These are phyloP conservation scores for Naematelia encephala DNA, from an alignment of 768 basidiomycete genomes.

Conservation along the genomic window DNA sequence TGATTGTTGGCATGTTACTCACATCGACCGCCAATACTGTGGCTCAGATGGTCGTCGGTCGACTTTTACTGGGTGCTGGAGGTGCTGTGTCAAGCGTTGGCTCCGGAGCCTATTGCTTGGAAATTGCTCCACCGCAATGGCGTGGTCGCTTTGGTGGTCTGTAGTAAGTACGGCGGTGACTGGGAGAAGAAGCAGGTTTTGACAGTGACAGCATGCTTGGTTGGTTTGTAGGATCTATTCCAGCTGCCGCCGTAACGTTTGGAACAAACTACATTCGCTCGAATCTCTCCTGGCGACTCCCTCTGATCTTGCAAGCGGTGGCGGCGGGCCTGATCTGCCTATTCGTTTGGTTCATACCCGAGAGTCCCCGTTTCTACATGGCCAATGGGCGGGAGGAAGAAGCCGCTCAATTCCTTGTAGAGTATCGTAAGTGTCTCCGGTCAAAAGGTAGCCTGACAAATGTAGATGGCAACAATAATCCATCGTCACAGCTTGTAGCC, in stretches of 20 bases:
- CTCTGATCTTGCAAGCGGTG: background rate
- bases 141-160: no score
- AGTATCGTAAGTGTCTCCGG: no score
- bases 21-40: background rate
- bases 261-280: background rate
- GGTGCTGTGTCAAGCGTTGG: background rate
- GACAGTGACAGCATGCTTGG: no score
- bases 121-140: no score
- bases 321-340: background rate
- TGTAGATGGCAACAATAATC: no score
- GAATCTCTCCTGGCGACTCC: slow-evolving; percentile 2
- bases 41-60: background rate
- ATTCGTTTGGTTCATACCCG: background rate
- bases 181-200: no score
- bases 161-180: no score
- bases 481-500: no score
- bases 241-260: background rate
- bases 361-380: slow-evolving; percentile 3
- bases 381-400: slow-evolving; percentile 56
- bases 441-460: no score
- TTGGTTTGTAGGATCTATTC: no score
- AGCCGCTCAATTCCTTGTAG: slow-evolving; percentile 66
- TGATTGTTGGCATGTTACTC: background rate
- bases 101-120: no score
- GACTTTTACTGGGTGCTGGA: background rate